These are phyloP conservation scores for Dacryopinax primogenitus DNA, from an alignment of 768 basidiomycete species.

Conservation along the genomic window DNA sequence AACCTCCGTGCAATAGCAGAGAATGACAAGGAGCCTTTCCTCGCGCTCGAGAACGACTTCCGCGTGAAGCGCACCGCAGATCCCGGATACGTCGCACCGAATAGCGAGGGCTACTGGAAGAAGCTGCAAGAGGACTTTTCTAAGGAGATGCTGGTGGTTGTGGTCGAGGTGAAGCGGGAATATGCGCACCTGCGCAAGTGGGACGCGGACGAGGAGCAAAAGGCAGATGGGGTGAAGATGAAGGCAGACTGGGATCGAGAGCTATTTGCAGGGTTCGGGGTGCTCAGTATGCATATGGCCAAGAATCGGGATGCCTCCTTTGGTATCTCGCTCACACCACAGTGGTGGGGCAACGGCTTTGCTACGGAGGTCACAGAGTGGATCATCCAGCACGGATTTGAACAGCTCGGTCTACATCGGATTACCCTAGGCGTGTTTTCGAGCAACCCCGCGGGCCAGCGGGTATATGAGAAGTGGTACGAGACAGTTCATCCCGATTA, in stretches of 20 bases:
- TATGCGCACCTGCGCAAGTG: neutral
- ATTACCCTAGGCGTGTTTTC: conserved; percentile 32
- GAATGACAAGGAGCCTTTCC: neutral
- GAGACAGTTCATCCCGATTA: conserved; percentile 15
- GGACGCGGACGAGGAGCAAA: neutral
- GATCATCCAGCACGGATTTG: conserved; percentile 33
- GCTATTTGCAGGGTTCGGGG: neutral
- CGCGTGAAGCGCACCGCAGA: neutral
- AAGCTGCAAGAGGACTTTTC: neutral
- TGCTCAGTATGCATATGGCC: neutral
- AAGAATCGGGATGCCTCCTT: conserved; percentile 27
- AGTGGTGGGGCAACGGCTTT: conserved; percentile 33
- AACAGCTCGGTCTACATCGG: conserved; percentile 31
- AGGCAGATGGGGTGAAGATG: neutral
- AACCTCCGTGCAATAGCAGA: neutral
- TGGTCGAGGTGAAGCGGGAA: neutral
- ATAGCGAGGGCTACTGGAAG: neutral
- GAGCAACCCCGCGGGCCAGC: conserved; percentile 30
- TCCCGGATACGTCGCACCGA: neutral
- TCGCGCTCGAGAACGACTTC: neutral
- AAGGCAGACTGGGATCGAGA: neutral
- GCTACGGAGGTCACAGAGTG: conserved; percentile 33
- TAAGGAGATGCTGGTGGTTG: neutral
- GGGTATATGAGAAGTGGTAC: conserved; percentile 35
- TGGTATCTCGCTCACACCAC: conserved; percentile 24